Evolutionary conservation across 139 green algal species (phyloP).

Genomic region (Eudorina sp.): DNA sequence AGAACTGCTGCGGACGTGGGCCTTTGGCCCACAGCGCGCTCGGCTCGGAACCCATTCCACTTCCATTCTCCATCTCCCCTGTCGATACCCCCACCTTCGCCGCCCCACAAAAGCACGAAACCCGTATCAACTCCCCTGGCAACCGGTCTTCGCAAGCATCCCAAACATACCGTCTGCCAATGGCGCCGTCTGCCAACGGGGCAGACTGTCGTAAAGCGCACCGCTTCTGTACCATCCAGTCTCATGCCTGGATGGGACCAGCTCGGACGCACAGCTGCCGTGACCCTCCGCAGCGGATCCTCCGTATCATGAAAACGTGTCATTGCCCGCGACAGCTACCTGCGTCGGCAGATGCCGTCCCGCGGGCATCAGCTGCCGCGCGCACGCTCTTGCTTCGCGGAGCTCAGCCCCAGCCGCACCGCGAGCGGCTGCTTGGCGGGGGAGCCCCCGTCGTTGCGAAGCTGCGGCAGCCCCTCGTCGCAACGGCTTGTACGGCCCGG

Average conservation of each 20-base stretch:
- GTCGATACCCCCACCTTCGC: neutral
- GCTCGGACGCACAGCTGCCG: too few relatives aligned
- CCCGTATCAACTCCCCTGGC: neutral
- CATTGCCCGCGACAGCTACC: too few relatives aligned
- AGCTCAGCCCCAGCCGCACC: neutral
- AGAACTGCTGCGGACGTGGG: neutral
- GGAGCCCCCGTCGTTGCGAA: constrained; percentile 15
- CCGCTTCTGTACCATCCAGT: too few relatives aligned
- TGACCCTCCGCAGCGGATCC: too few relatives aligned
- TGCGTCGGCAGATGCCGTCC: too few relatives aligned
- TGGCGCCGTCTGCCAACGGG: too few relatives aligned
- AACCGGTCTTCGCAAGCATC: neutral
- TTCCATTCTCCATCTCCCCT: neutral
- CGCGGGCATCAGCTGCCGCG: neutral
- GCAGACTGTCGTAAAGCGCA: too few relatives aligned
- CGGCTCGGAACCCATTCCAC: neutral
- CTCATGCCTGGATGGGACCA: too few relatives aligned
- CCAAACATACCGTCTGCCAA: too few relatives aligned
- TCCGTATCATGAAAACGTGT: too few relatives aligned
- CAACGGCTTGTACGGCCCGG: neutral
- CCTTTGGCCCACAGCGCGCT: neutral
- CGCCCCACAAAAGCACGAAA: neutral
- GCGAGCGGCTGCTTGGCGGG: constrained; percentile 5
- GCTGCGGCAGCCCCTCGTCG: neutral
- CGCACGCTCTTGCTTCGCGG: neutral